Evolutionary conservation across 768 basidiomycete species (phyloP).

Genomic region (Xanthoconium stramineum): DNA sequence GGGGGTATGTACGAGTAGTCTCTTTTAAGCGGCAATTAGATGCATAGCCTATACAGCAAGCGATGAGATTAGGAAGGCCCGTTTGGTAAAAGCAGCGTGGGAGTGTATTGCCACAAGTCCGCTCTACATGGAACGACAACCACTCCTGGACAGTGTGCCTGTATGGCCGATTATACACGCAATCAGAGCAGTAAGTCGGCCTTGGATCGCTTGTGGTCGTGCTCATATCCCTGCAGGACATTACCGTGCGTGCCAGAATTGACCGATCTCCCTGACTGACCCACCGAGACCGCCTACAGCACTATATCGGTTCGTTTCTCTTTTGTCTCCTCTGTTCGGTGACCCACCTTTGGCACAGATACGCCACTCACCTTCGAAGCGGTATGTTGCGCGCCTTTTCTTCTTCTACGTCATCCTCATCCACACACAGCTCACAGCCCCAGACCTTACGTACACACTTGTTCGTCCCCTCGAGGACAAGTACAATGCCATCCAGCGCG

Average conservation of each 20-base stretch:
- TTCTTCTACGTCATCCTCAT: slow-evolving; percentile 7
- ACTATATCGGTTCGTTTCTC: slow-evolving; percentile 59
- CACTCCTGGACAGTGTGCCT: slow-evolving; percentile 49
- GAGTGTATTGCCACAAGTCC: not conserved
- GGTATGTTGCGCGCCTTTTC: slow-evolving; percentile 38
- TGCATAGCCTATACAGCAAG: too few relatives aligned
- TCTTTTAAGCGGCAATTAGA: too few relatives aligned
- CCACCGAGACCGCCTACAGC: slow-evolving; percentile 37
- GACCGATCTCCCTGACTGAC: slow-evolving; percentile 1
- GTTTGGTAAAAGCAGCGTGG: not conserved
- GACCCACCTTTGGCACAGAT: slow-evolving; percentile 43
- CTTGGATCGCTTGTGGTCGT: too few relatives aligned
- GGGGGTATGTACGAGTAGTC: too few relatives aligned
- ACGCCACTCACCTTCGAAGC: slow-evolving; percentile 82
- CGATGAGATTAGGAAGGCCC: too few relatives aligned
- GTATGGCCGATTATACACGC: slow-evolving; percentile 83
- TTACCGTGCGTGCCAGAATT: slow-evolving; percentile 44
- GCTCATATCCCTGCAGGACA: slow-evolving; percentile 45
- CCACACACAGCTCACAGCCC: slow-evolving; percentile 60
- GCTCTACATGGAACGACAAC: slow-evolving; percentile 32
- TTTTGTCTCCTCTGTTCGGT: not conserved
- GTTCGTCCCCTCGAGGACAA: slow-evolving; percentile 86
- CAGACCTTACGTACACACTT: slow-evolving; percentile 89
- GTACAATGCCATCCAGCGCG: slow-evolving; percentile 67
- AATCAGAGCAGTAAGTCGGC: slow-evolving; percentile 52